Evolutionary conservation across 495 filamentous ascomycete genomes (phyloP), one percentile per base, ranked within the genome.

Genomic region (Aspergillus hancockii): DNA sequence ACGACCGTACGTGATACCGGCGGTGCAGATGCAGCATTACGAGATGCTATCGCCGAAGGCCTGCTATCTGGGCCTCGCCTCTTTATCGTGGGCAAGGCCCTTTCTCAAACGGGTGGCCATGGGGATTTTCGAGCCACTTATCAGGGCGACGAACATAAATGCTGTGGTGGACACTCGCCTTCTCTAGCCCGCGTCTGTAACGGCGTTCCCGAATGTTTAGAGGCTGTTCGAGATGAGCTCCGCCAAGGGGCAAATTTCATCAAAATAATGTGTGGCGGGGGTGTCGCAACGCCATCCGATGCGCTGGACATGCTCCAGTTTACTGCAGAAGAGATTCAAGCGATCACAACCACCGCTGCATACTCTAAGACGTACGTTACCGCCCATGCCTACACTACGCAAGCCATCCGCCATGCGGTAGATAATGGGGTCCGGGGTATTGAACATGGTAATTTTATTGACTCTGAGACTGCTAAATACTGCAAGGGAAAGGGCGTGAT

Each of bases 181-280:
- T 58, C 63, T 1, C 60, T 75, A 1, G 76, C 75, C 1, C 69
- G 79, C 5, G 47, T 84, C 1, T 78, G 74, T 43, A 80, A 85
- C 58, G 82, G 82, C 5, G 79, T 81, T 4, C 64, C 78, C 0
- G 79, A 79, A 47, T 84, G 81, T 55, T 67, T 81, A 50, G 71
- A 75, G 32, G 71, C 71, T 28, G 79, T 77, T 0, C 71, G 81
- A 14, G 81, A 85, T 43, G 79, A 83, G 60, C 65, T 85, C 14
- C 71, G 82, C 16, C 70, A 64, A 0, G 81, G 82, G 1, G 78
- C 81, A 0, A 76, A 84, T 49, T 83, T 84, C 56, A 75, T 85
- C 67, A 85, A 85, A 67, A 83, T 85, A 54, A 83, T 85, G 81
- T 68, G 73, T 13, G 76, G 77, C 3, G 81, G 81, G 5, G 82